Base-by-base conservation (phyloP, 2,329 filamentous ascomycete genomes). In the Microascus cirrosus region DNA sequence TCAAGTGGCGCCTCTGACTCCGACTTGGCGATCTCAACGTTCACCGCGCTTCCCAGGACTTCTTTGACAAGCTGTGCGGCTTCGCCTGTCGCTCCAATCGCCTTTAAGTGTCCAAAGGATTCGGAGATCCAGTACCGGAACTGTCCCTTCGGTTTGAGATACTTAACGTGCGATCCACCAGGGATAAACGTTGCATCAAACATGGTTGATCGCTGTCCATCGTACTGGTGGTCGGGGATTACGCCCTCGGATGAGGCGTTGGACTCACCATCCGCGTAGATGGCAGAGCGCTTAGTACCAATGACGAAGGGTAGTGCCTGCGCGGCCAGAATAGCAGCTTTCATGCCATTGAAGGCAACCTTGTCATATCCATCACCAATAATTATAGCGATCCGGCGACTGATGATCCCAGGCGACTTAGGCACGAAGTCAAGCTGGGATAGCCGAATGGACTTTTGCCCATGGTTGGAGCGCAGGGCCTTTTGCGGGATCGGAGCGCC, bases 111-210 rank as follows among this genome's bases (percentile, higher is more conserved):
- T 0, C 88, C 89, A 63, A 93, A 94, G 0, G 89, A 86, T 69
- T 94, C 90, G 2, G 86, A 80, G 3, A 93, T 73, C 82, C 86
- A 94, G 73, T 93, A 86, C 1, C 87, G 66, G 0, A 87, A 87
- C 20, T 88, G 84, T 0, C 89, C 89, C 60, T 80, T 89, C 73
- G 84, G 82, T 58, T 78, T 72, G 0, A 94, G 78, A 0, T 82
- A 83, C 52, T 88, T 72, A 1, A 83, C 82, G 59, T 84, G 76
- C 0, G 78, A 74, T 1, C 90, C 89, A 1, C 88, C 88, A 1
- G 89, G 89, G 2, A 95, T 73, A 65, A 90, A 91, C 32, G 92
- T 67, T 0, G 87, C 85, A 67, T 94, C 90, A 62, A 93, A 93
- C 77, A 94, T 83, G 39, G 86, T 90, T 32, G 85, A 89, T 18